A percentile compares a stretch with the other conserved stretches of the same genome.
phyloP scores from a whole-genome alignment of 1,139 yeast genomes.

The Hyphopichia wangnamkhiaoensis region DNA sequence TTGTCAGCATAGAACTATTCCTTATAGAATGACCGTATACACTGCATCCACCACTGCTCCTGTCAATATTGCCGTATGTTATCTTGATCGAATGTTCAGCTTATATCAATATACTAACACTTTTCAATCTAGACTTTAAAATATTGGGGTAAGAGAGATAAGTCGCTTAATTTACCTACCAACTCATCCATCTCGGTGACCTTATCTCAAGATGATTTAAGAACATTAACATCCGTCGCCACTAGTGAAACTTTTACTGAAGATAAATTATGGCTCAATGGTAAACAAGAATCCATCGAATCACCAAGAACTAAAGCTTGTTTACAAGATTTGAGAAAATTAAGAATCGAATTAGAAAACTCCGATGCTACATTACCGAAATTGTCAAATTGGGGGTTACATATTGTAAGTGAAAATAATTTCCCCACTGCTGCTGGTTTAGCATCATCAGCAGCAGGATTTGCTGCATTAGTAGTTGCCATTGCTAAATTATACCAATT shows the following conservation, averaged over 20 bases:
- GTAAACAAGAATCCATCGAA: conserved; percentile 62
- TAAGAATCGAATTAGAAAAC: conserved; percentile 59
- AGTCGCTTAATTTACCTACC: conserved; percentile 84
- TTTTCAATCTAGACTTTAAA: conserved; percentile 63
- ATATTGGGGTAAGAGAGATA: conserved; percentile 98
- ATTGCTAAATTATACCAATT: conserved; percentile 79
- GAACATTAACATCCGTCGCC: conserved; percentile 88
- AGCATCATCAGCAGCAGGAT: conserved; percentile 98
- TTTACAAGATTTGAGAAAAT: conserved; percentile 67
- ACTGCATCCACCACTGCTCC: conserved; percentile 93
- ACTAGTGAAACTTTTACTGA: conserved; percentile 55
- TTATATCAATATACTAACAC: background rate
- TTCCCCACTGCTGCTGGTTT: conserved; percentile 99
- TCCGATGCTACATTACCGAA: conserved; percentile 54
- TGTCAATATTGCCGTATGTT: conserved; percentile 88
- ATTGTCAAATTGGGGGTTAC: conserved; percentile 65
- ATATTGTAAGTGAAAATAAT: conserved; percentile 90
- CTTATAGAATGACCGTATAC: conserved; percentile 47
- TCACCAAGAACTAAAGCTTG: conserved; percentile 81
- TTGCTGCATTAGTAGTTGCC: conserved; percentile 90
- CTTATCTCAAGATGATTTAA: conserved; percentile 81
- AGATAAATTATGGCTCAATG: conserved; percentile 85
- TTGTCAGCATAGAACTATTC: background rate
- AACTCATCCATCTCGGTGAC: conserved; percentile 95
- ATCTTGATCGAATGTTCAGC: background rate